Evolutionary conservation across 257 asterid genomes (phyloP), one percentile per base, ranked within the genome.

Genomic region (Euphrasia confusa): DNA sequence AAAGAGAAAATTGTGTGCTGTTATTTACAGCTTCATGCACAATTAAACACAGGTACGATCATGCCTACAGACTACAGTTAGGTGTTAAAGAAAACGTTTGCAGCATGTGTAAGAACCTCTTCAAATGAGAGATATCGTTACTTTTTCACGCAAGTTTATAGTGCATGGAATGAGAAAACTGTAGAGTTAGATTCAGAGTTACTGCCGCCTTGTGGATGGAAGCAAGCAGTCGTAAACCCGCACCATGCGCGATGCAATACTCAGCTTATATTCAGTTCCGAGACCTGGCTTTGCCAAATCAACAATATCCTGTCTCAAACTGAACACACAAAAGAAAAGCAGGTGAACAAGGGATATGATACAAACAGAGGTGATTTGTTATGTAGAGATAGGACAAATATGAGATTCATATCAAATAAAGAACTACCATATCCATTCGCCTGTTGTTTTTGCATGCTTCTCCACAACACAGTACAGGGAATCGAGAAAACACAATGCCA

Each of bases 151-250:
- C 24, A 21, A 21, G 24, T 1, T 21, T 21, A 21, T 21, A 21
- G 24, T 21, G 24, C 24, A 21, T 21, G 24, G 24, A 21, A 21
- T 21, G 24, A 21, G 24, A 21, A 21, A 21, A 21, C 24, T 21
- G 24, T 21, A 21, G 24, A 21, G 24, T 21, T 21, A 21, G 24
- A 21, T 12, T 15, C 33, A 26, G 44, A 56, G 15, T 35, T 78
- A 83, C 11, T 75, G 73, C 39, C 83, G 85, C 66, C 56, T 78
- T 27, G 82, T 68, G 3, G 91, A 67, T 1, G 97, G 99, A 66
- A 89, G 96, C 83, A 92, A 79, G 76, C 99, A 92, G 65, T 89
- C 94, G n/a, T 92, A 92, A 50, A 85, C 82, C 26, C 89, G 80
- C 71, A 69, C 91, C 93, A 92, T 69, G 54, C 95, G 90, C 26